Percentiles rank a stretch among this genome's conserved stretches.
These are phyloP conservation scores for Boletales sp. DNA, from an alignment of 768 basidiomycete species.

Conservation along the genomic window DNA sequence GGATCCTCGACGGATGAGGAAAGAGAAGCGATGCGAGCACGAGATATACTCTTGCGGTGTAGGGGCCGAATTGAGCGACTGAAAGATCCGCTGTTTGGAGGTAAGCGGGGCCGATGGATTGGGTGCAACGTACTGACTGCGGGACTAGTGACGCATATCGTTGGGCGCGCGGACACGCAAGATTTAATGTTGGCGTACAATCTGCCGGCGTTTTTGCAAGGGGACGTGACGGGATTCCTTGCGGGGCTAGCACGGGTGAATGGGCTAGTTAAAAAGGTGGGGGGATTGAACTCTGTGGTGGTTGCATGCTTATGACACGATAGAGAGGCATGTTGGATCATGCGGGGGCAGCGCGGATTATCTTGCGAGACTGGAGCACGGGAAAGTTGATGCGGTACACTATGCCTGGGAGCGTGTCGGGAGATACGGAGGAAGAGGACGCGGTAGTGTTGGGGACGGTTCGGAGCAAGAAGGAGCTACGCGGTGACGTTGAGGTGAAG, in stretches of 20 bases:
- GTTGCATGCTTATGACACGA: slow-evolving; percentile 10
- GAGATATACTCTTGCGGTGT: slow-evolving; percentile 75
- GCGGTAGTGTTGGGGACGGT: slow-evolving; percentile 45
- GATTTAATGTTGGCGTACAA: slow-evolving; percentile 90
- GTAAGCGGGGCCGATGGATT: slow-evolving; percentile 41
- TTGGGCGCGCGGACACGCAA: slow-evolving; percentile 64
- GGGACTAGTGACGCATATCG: slow-evolving; percentile 58
- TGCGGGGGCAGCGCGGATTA: slow-evolving; percentile 67
- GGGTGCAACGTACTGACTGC: slow-evolving; percentile 11
- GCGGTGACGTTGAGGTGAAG: slow-evolving; percentile 52
- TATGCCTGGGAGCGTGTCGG: slow-evolving; percentile 38
- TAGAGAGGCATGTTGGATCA: slow-evolving; percentile 74
- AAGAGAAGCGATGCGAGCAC: slow-evolving; percentile 34
- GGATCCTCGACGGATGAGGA: slow-evolving; percentile 29
- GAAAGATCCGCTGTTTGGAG: slow-evolving; percentile 71
- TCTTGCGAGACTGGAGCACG: slow-evolving; percentile 82
- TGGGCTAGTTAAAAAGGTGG: slow-evolving; percentile 74
- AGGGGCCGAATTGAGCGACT: slow-evolving; percentile 81
- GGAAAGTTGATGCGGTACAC: slow-evolving; percentile 75
- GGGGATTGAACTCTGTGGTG: slow-evolving; percentile 6
- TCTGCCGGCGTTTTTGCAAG: slow-evolving; percentile 71
- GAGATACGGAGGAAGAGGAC: slow-evolving; percentile 35
- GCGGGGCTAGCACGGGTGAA: slow-evolving; percentile 70
- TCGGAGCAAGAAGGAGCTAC: slow-evolving; percentile 61
- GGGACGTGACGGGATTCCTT: slow-evolving; percentile 71